Conservation (phyloP, 2,329 filamentous ascomycete genomes). For the Diplodia seriata region DNA sequence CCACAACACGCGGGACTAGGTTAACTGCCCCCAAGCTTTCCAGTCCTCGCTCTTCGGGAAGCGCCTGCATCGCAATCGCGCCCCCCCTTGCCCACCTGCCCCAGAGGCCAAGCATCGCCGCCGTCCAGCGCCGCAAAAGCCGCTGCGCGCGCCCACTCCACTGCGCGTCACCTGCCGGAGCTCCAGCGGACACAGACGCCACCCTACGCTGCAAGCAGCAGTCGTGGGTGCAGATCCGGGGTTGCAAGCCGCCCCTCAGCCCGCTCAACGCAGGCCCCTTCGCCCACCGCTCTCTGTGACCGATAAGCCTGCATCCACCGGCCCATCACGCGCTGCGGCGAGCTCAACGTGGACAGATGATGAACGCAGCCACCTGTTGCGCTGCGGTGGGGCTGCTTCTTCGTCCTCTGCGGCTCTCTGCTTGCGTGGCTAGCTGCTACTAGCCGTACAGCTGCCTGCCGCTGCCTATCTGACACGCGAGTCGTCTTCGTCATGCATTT, state of each 20-base stretch:
- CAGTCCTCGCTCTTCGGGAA: not conserved
- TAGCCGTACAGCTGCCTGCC: not conserved
- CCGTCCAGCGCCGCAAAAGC: conserved; percentile 14
- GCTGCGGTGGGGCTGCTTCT: not conserved
- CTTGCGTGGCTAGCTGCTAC: conserved; percentile 15
- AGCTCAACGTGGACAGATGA: not conserved
- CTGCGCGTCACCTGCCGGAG: conserved; percentile 14
- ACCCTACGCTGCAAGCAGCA: conserved; percentile 25
- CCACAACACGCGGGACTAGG: not conserved
- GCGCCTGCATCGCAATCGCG: not conserved
- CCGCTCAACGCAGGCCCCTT: not conserved
- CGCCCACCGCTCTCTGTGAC: conserved; percentile 12
- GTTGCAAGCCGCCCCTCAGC: not conserved
- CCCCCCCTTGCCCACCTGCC: not conserved
- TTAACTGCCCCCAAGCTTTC: conserved; percentile 4
- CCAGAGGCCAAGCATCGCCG: conserved; percentile 19
- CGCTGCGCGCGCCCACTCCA: conserved; percentile 12
- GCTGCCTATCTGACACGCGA: not conserved
- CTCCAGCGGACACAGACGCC: not conserved
- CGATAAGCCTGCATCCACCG: conserved; percentile 18
- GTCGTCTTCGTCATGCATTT: not conserved
- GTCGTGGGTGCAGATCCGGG: conserved; percentile 14
- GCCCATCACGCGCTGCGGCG: conserved; percentile 8
- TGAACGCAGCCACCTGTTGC: conserved; percentile 3
- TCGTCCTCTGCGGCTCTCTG: not conserved